phyloP scores from a whole-genome alignment of 2,329 filamentous ascomycete genomes.

The Nigrospora oryzae region DNA sequence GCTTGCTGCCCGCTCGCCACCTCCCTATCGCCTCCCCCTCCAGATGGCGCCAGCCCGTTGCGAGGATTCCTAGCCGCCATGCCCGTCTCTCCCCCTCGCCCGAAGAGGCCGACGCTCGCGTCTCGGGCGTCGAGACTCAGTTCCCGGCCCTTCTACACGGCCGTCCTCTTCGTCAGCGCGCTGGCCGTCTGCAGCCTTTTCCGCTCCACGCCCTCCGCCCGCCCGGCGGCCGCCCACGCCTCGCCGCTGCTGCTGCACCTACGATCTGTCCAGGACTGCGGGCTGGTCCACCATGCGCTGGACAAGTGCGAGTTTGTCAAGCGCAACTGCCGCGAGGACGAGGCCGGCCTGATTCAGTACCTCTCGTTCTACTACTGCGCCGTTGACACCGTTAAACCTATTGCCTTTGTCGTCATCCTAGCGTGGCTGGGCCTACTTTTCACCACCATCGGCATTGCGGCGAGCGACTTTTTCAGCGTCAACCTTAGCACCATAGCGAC shows the following conservation, averaged over 20 bases:
- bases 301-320: constrained; percentile 86
- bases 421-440: constrained; percentile 86
- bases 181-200: constrained; percentile 37
- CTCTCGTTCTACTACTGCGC: constrained; percentile 85
- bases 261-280: constrained; percentile 50
- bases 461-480: constrained; percentile 96
- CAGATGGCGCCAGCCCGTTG: too few species aligned
- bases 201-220: constrained; percentile 6
- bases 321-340: constrained; percentile 76
- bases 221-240: constrained; percentile 6
- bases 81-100: too few species aligned
- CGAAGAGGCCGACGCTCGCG: constrained; percentile 5
- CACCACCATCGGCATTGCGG: constrained; percentile 93
- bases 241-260: constrained; percentile 5
- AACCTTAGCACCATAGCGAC: constrained; percentile 89
- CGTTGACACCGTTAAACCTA: constrained; percentile 55
- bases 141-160: constrained; percentile 40
- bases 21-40: too few species aligned
- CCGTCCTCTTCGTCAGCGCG: constrained; percentile 35
- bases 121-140: constrained; percentile 25
- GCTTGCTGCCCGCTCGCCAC: too few species aligned
- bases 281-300: constrained; percentile 63
- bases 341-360: constrained; percentile 84
- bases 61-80: too few species aligned
- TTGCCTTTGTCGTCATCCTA: constrained; percentile 73